phyloP scores from a whole-genome alignment of 495 filamentous ascomycete genomes.

The Opeltia flavorubescens region DNA sequence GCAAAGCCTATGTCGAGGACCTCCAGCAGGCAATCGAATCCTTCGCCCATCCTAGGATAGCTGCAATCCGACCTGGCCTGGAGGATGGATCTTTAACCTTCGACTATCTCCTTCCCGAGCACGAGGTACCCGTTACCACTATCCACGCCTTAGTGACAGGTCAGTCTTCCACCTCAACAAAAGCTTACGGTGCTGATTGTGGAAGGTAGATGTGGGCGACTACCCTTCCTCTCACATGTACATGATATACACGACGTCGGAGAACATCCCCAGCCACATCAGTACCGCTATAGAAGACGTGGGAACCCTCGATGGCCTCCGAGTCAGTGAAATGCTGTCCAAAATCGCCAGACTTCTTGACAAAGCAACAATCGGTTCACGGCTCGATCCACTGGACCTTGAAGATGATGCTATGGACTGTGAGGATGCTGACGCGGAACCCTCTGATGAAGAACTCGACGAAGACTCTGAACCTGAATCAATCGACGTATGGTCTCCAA shows the following conservation, averaged over 20 bases:
- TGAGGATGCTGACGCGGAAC: conserved; percentile 4
- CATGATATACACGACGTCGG: conserved; percentile 42
- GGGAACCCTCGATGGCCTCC: conserved; percentile 16
- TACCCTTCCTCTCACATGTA: conserved; percentile 51
- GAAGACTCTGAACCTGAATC: conserved; percentile 9
- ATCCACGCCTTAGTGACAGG: conserved; percentile 42
- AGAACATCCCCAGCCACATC: conserved; percentile 31
- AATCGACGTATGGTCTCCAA: conserved; percentile 9
- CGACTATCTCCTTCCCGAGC: conserved; percentile 22
- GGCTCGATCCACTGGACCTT: conserved; percentile 6
- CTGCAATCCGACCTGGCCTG: conserved; percentile 37
- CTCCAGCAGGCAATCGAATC: conserved; percentile 26
- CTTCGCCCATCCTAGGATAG: conserved; percentile 25
- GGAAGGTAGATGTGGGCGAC: conserved; percentile 38
- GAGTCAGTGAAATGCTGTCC: conserved; percentile 22
- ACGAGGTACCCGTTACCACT: conserved; percentile 22
- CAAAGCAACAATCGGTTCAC: conserved; percentile 15
- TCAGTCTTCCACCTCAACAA: conserved; percentile 17
- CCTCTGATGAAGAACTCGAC: conserved; percentile 2
- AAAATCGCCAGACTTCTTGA: conserved; percentile 27
- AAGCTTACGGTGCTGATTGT: conserved; percentile 13
- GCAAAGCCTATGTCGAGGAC: conserved; percentile 38
- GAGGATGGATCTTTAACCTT: conserved; percentile 52
- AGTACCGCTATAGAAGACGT: conserved; percentile 32
- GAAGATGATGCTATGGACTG: conserved; percentile 9